A percentile compares a stretch with the other conserved stretches of the same genome.
phyloP scores from a whole-genome alignment of 768 basidiomycete species.

The Lentinula raphanica region DNA sequence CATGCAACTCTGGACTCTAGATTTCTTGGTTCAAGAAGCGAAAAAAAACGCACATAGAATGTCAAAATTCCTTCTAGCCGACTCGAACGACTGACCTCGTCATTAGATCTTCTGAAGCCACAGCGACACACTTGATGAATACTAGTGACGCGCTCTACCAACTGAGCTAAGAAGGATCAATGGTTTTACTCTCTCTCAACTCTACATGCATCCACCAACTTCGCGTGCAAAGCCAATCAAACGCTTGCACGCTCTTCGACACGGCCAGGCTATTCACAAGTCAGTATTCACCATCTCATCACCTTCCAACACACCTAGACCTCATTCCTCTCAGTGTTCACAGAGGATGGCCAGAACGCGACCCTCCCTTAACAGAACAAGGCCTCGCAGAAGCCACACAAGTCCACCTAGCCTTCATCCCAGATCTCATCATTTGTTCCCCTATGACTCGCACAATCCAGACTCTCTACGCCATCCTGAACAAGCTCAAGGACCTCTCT shows the following conservation, averaged over 20 bases:
- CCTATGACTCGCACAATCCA: constrained; percentile 17
- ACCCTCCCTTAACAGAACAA: constrained; percentile 14
- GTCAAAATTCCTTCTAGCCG: constrained; percentile 1
- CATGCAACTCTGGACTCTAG: too few relatives aligned
- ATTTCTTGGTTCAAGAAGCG: background rate
- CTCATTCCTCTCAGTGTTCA: constrained; percentile 9
- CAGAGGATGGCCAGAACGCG: constrained; percentile 14
- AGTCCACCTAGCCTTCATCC: constrained; percentile 5
- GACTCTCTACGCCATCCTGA: constrained; percentile 9
- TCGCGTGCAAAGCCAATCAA: too few relatives aligned
- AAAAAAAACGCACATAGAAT: too few relatives aligned
- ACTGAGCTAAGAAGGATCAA: constrained; percentile 48
- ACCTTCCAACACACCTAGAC: background rate
- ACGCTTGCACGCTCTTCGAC: constrained; percentile 12
- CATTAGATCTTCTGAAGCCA: too few relatives aligned
- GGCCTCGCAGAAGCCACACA: constrained; percentile 11
- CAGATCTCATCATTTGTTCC: constrained; percentile 16
- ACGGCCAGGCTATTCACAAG: constrained; percentile 14
- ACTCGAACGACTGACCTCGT: constrained; percentile 8
- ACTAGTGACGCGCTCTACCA: constrained; percentile 55
- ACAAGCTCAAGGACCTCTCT: constrained; percentile 1
- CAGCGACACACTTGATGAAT: constrained; percentile 10
- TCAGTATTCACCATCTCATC: background rate
- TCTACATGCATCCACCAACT: background rate
- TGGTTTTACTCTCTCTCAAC: too few relatives aligned